Evolutionary conservation across 2,329 filamentous ascomycete genomes (phyloP), one percentile per base, ranked within the genome.

Genomic region (Zymoseptoria passerinii): DNA sequence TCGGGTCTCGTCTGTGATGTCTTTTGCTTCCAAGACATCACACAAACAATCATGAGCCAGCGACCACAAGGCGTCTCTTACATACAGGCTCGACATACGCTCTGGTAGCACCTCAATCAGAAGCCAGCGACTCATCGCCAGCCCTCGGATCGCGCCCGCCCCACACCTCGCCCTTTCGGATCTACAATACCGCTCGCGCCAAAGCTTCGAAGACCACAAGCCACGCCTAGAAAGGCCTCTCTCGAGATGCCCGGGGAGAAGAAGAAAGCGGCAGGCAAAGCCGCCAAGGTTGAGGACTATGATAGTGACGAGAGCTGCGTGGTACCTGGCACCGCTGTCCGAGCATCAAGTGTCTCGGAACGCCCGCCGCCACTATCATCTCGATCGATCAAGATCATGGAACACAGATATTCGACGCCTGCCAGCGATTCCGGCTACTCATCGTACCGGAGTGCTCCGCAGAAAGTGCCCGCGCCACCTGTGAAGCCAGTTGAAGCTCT

Each of bases 341-440:
- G 74, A 65, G 75, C 75, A 3, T 66, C 79, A 80, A 72, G 81
- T 81, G 72, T 71, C 78, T 68, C 64, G 73, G 60, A 56, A 40
- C 48, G 54, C 20, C 35, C 54, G 49, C 50, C 40, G 29, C 48
- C 56, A 50, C 50, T 53, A 54, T 74, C 66, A 66, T 68, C 64
- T 61, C 66, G 66, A 65, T 67, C 64, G 51, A 58, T 55, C 48
- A 70, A 68, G 67, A 60, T 67, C 4, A 54, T 58, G 52, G 58
- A 52, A 48, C 58, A 56, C 52, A 28, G n/a, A 48, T 50, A 57
- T 58, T 48, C 65, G 69, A 53, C 72, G 75, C 60, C 75, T 68
- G 77, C 78, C 65, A 83, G 79, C 73, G 83, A 86, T 73, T 84
- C 82, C 64, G 82, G 82, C 66, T 84, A 84, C 75, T 83, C 81